Percentiles rank a stretch among this genome's conserved stretches.
Conservation (phyloP, 352 stramenopile genomes). For the Pythium sukuiense region DNA sequence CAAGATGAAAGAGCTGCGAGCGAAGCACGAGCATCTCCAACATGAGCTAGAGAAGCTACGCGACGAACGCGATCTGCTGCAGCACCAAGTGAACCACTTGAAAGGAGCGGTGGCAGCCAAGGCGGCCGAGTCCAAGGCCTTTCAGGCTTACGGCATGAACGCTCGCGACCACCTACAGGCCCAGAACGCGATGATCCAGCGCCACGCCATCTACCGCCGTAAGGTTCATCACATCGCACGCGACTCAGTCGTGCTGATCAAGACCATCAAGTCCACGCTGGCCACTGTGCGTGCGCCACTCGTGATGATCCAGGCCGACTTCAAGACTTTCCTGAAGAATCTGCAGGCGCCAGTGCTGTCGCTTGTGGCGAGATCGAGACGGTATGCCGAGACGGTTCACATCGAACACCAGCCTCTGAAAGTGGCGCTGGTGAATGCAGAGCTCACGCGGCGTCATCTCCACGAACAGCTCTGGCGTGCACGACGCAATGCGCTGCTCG, state of each 20-base stretch:
- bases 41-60: conserved; percentile 41
- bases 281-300: conserved; percentile 48
- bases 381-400: conserved; percentile 48
- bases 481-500: conserved; percentile 51
- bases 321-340: conserved; percentile 45
- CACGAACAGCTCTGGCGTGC: conserved; percentile 72
- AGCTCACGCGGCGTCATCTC: conserved; percentile 56
- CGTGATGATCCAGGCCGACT: conserved; percentile 54
- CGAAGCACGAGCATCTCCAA: conserved; percentile 37
- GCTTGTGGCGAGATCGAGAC: conserved; percentile 46
- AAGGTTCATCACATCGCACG: conserved; percentile 48
- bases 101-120: conserved; percentile 76
- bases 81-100: conserved; percentile 68
- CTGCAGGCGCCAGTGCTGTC: conserved; percentile 51
- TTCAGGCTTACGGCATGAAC: conserved; percentile 66
- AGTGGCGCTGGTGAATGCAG: conserved; percentile 36
- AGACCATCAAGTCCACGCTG: conserved; percentile 41
- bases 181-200: conserved; percentile 54
- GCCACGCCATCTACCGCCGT: conserved; percentile 51
- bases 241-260: conserved; percentile 41
- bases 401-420: conserved; percentile 57
- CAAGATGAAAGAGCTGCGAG: conserved; percentile 50
- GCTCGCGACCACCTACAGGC: conserved; percentile 61
- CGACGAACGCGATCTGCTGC: conserved; percentile 64
- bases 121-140: conserved; percentile 64